Conservation (phyloP, 805 yeast species). For the Kuraishia hungarica region DNA sequence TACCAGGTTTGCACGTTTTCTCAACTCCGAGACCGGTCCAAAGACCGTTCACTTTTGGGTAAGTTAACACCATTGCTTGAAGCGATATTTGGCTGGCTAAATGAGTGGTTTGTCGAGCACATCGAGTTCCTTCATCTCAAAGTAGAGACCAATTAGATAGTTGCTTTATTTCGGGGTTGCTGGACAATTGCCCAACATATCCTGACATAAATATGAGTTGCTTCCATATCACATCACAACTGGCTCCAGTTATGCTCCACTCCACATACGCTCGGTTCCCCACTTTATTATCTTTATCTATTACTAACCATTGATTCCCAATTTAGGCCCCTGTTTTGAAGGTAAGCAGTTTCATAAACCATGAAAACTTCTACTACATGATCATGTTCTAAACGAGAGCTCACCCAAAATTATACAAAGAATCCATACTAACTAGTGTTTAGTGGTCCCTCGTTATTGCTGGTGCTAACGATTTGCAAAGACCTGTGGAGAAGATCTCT, state of each 20-base stretch:
- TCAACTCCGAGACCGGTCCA: conserved; percentile 91
- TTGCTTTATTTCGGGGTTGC: too few species aligned
- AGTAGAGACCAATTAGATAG: too few species aligned
- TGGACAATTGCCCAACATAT: too few species aligned
- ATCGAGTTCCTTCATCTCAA: too few species aligned
- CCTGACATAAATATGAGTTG: background rate
- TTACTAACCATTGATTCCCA: background rate
- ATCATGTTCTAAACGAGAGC: too few species aligned
- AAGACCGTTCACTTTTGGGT: conserved; percentile 97
- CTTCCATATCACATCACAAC: background rate
- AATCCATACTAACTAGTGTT: background rate
- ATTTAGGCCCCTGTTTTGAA: conserved; percentile 50
- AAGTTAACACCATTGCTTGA: conserved; percentile 15
- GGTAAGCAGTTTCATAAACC: conserved; percentile 15
- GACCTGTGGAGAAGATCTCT: conserved; percentile 88
- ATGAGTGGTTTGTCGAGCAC: too few species aligned
- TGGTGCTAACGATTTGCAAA: conserved; percentile 74
- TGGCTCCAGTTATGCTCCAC: too few species aligned
- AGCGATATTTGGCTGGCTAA: too few species aligned
- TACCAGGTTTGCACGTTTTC: conserved; percentile 57
- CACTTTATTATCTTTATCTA: background rate
- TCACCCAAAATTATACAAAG: background rate
- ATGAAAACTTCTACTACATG: background rate
- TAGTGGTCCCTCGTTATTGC: conserved; percentile 90
- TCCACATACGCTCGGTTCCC: too few species aligned